phyloP scores from a whole-genome alignment of 768 basidiomycete genomes.

The Naematelia encephala region DNA sequence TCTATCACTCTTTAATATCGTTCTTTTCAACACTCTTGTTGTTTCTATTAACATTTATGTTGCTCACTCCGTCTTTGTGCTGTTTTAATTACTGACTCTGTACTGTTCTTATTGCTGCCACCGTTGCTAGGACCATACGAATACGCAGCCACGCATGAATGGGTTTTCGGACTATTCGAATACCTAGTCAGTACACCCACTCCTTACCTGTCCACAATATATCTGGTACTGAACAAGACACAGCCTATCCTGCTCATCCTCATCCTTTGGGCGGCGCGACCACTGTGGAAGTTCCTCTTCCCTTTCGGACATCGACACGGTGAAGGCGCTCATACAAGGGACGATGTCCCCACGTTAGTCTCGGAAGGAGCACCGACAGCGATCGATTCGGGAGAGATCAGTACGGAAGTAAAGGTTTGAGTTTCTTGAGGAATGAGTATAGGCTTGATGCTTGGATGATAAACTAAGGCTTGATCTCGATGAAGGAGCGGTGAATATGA shows the following conservation, averaged over 20 bases:
- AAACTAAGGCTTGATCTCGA: too few relatives aligned
- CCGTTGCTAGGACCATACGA: conserved; percentile 19
- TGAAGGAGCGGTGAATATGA: too few relatives aligned
- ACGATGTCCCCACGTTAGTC: neutral
- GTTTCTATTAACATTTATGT: neutral
- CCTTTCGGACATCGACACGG: conserved; percentile 30
- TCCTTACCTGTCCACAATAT: neutral
- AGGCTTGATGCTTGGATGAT: too few relatives aligned
- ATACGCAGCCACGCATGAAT: conserved; percentile 25
- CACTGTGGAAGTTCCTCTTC: conserved; percentile 35
- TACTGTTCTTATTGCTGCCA: neutral
- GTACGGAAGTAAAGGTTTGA: neutral
- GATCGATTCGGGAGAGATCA: neutral
- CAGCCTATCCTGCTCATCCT: conserved; percentile 35
- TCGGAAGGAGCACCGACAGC: neutral
- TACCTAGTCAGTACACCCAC: conserved; percentile 18
- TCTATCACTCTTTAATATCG: too few relatives aligned
- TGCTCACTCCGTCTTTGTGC: neutral
- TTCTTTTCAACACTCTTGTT: neutral
- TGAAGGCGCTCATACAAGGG: conserved; percentile 10
- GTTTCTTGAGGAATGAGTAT: too few relatives aligned
- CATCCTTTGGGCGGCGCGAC: conserved; percentile 29
- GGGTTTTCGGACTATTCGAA: conserved; percentile 32
- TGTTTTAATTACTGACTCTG: neutral
- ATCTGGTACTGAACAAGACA: neutral